These are phyloP conservation scores for Lachnellula suecica DNA, from an alignment of 2,329 filamentous ascomycete species.

Conservation along the genomic window DNA sequence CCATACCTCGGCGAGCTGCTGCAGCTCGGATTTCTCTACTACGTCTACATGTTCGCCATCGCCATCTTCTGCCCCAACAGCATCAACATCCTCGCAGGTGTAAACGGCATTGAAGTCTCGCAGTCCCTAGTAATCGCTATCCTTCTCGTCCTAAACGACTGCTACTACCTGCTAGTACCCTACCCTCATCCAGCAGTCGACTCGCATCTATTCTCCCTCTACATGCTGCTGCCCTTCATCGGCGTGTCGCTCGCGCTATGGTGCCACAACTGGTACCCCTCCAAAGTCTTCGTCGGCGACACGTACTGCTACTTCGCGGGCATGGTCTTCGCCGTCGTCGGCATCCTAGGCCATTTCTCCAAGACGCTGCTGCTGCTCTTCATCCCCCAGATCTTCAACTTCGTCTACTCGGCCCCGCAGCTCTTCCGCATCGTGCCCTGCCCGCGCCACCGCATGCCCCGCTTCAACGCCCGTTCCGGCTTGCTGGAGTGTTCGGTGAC, in stretches of 20 bases:
- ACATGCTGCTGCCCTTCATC: constrained; percentile 90
- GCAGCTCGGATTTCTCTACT: constrained; percentile 82
- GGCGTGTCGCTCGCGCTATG: constrained; percentile 86
- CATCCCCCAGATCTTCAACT: constrained; percentile 94
- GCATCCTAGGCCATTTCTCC: constrained; percentile 95
- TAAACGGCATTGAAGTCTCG: constrained; percentile 95
- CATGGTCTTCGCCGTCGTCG: constrained; percentile 97
- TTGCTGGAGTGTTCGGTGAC: constrained; percentile 85
- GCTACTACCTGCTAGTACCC: constrained; percentile 78
- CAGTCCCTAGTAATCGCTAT: constrained; percentile 89
- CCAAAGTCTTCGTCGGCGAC: constrained; percentile 93
- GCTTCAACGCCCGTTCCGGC: constrained; percentile 82
- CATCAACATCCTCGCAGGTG: constrained; percentile 99
- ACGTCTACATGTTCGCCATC: constrained; percentile 93
- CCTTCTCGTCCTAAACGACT: constrained; percentile 83
- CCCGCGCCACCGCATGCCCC: constrained; percentile 86
- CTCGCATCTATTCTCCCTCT: constrained; percentile 93
- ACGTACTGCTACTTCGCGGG: constrained; percentile 99
- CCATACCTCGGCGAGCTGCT: constrained; percentile 78
- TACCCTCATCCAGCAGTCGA: constrained; percentile 93
- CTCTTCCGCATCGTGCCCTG: constrained; percentile 89
- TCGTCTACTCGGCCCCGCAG: constrained; percentile 89
- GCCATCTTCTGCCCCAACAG: constrained; percentile 98
- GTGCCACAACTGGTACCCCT: constrained; percentile 93
- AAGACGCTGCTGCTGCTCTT: constrained; percentile 92